Evolutionary conservation across 2,329 filamentous ascomycete species (phyloP), one percentile per base, ranked within the genome.

Genomic region (Cladosporium sp.): DNA sequence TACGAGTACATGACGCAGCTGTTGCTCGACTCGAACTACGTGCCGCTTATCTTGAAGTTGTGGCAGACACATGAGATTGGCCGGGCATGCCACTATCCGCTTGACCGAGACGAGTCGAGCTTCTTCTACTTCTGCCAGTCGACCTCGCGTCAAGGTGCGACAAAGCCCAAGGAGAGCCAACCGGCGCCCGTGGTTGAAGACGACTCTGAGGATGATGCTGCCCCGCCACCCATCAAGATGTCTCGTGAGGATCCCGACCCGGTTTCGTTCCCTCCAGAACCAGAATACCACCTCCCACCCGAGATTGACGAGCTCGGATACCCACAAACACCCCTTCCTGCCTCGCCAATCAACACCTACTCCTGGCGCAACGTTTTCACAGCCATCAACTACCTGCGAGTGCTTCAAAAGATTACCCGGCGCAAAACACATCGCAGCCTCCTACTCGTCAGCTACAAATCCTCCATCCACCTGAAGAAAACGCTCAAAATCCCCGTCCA

Each of bases 351-450:
- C 55, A 95, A 88, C 1, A 83, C 84, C 62, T 97, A 91, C 72
- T 95, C 88, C 11, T 89, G 88, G 69, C 88, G 93, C 60, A 95
- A 95, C 67, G 95, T 97, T 74, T 95, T 95, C 75, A 87, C 89
- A 1, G 82, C 87, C 38, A 96, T 96, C 74, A 97, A 95, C 71
- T 92, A 94, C 69, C 78, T 98, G 16, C 89, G 94, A 57, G 84
- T 96, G 53, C 88, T 98, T 80, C 93, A 98, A 65, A 98, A 98
- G 71, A 86, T 97, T 53, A 96, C 91, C 71, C 94, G 95, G 61
- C 81, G 88, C 70, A 97, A 97, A 71, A 88, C 92, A 1, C 93
- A 98, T 71, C 86, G 93, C 49, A 95, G 95, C 67, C 77, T 98
- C 12, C 79, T 97, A 43, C 82, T 98, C 45, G 91, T 98, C 30